Conservation (phyloP, 257 asterid genomes). For the Solanum pennellii region DNA sequence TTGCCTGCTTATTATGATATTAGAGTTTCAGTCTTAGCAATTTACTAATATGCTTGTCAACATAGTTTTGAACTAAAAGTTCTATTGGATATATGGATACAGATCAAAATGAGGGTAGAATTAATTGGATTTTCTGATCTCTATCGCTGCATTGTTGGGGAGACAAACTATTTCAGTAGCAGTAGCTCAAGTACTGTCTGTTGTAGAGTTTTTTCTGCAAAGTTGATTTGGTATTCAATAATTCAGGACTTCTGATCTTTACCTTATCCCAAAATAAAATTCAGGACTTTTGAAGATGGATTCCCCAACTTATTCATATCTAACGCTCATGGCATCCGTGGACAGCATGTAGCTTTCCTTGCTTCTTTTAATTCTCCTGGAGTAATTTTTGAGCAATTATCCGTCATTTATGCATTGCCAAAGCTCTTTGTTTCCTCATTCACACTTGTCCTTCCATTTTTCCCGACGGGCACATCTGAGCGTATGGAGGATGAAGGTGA, state of each 20-base stretch:
- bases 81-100: neutral
- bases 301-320: conserved; percentile 92
- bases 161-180: neutral
- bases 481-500: conserved; percentile 99
- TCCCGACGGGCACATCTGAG: conserved; percentile 97
- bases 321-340: conserved; percentile 95
- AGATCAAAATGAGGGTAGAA: neutral
- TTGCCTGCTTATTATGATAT: neutral
- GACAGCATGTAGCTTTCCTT: conserved; percentile 91
- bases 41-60: neutral
- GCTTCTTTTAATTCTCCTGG: conserved; percentile 99
- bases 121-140: neutral
- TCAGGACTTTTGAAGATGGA: conserved; percentile 96
- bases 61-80: neutral
- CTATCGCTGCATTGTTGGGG: neutral
- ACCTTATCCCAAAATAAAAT: neutral
- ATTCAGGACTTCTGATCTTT: conserved; percentile 55
- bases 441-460: conserved; percentile 95
- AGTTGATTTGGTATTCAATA: neutral
- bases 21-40: neutral
- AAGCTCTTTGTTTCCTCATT: conserved; percentile 87
- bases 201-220: neutral
- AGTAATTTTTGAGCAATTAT: conserved; percentile 89
- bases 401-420: conserved; percentile 80
- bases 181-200: neutral